These are phyloP conservation scores for Colletotrichum nymphaeae DNA, from an alignment of 2,329 filamentous ascomycete species.

Conservation along the genomic window DNA sequence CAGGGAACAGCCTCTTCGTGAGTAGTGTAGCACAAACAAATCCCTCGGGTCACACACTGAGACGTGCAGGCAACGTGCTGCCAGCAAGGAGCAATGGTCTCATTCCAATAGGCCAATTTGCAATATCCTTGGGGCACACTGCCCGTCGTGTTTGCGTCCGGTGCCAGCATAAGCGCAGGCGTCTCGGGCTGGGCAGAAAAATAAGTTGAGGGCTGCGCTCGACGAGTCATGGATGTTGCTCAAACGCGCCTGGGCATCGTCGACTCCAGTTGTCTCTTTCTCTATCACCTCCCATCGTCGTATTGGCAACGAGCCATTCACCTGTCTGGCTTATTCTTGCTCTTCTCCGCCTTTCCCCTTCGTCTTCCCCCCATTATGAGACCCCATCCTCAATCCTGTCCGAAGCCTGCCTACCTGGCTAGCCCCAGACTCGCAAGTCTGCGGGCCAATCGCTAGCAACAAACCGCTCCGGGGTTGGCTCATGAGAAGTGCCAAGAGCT, in stretches of 20 bases:
- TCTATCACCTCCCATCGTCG: not conserved
- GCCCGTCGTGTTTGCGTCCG: not conserved
- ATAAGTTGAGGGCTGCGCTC: not conserved
- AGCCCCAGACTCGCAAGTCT: slow-evolving; percentile 15
- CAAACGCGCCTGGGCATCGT: not conserved
- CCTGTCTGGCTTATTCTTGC: not conserved
- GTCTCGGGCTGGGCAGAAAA: not conserved
- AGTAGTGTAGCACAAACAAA: not conserved
- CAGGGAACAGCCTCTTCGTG: not conserved
- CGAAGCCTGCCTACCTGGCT: not conserved
- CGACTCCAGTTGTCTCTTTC: not conserved
- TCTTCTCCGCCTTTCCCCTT: no score
- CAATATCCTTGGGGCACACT: not conserved
- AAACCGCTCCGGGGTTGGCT: not conserved
- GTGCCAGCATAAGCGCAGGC: not conserved
- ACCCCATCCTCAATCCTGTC: slow-evolving; percentile 5
- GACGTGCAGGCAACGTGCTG: not conserved
- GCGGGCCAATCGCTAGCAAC: slow-evolving; percentile 17
- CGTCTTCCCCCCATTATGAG: not conserved
- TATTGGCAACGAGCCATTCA: not conserved
- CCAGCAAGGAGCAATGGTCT: not conserved
- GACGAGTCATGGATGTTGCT: slow-evolving; percentile 23
- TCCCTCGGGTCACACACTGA: not conserved
- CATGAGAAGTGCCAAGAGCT: slow-evolving; percentile 22
- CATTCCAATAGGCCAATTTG: not conserved